Base-by-base conservation (phyloP, 2,329 filamentous ascomycete genomes). In the Penicillium sp. region DNA sequence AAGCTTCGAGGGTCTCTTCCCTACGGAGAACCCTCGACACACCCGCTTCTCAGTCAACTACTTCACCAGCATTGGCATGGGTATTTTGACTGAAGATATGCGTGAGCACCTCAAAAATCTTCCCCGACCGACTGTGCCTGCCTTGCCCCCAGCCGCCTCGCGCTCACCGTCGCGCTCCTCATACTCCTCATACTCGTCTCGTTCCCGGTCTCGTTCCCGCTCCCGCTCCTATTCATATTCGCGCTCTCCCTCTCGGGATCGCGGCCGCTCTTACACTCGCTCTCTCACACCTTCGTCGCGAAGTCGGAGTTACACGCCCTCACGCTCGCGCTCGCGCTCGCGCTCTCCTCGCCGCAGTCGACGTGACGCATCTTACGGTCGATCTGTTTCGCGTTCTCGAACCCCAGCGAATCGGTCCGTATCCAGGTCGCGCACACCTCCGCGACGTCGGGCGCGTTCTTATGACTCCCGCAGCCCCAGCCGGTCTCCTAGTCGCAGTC, bases 21-120 rank as follows among this genome's bases (percentile, higher is more conserved):
- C 94, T 0, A 87, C 80, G 55, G 92, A 97, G 70, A 90, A 91
- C 65, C 85, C 91, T 23, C 86, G 89, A 68, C 94, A 96, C 73
- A 91, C 92, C 36, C 86, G 93, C 49, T 99, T 99, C 79, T 90
- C 92, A 46, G 96, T 99, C 85, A 99, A 99, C 75, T 99, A 96
- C 80, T 97, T 99, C 72, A 99, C 94, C 9, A 94, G 91, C 65
- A 95, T 99, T 65, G 91, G 92, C 53, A 95, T 99, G 89, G 94
- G 94, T 69, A 85, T 84, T 23, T 81, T 99, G 56, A 99, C 94
- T 2, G 94, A 99, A 69, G 89, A 91, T 61, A 95, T 96, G 90
- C 86, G 94, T 71, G 90, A 95, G 66, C 85, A 87, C 68, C 81
- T 99, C 51, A 88, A 92, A 70, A 96, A 91, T 67, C 84, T 95